Evolutionary conservation across 148 eudicot genomes (phyloP).

Genomic region (Spergularia marina): DNA sequence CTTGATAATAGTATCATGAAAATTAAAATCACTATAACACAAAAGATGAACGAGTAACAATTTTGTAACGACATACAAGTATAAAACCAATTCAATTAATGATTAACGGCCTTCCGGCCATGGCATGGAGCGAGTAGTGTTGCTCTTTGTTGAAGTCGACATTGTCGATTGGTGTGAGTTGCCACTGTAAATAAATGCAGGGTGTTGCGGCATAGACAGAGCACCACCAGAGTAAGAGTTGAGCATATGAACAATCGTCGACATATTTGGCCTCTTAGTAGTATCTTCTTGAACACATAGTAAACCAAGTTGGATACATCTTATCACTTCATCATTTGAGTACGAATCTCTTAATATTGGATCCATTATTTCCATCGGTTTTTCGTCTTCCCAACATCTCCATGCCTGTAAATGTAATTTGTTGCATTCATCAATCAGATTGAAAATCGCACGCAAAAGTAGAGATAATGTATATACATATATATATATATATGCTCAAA

Average conservation of each 20-base stretch:
- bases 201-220: constrained; percentile 10
- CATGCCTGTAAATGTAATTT: constrained; percentile 16
- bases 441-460: too few species aligned
- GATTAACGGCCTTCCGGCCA: neutral
- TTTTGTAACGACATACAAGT: too few species aligned
- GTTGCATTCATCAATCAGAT: neutral
- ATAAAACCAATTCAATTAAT: too few species aligned
- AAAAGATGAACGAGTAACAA: too few species aligned
- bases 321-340: constrained; percentile 19
- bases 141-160: neutral
- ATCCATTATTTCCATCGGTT: constrained; percentile 18
- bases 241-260: constrained; percentile 9
- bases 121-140: neutral
- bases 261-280: constrained; percentile 17
- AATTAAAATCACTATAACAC: too few species aligned
- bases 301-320: constrained; percentile 22
- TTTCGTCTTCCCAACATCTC: constrained; percentile 19
- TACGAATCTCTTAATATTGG: constrained; percentile 11
- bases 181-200: constrained; percentile 12
- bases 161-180: neutral
- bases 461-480: neutral
- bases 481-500: neutral
- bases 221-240: neutral
- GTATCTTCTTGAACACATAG: constrained; percentile 25
- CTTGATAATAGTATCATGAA: too few species aligned